Percentiles rank a stretch among this genome's conserved stretches.
phyloP scores from a whole-genome alignment of 495 filamentous ascomycete species.

The Talaromyces ruber region DNA sequence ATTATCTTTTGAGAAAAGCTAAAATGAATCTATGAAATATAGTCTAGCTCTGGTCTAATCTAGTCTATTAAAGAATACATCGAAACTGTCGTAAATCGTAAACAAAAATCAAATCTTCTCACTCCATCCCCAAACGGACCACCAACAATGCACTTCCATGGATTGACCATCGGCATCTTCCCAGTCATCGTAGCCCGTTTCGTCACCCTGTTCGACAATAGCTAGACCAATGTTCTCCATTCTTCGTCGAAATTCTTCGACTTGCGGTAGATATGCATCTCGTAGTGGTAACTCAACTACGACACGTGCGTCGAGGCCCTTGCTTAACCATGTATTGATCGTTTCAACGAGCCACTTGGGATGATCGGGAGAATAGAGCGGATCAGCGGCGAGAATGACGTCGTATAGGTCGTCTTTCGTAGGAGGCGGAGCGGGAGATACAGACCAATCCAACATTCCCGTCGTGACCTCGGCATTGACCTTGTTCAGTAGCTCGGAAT shows the following conservation, averaged over 20 bases:
- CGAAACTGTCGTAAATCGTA: not conserved
- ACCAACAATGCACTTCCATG: constrained; percentile 56
- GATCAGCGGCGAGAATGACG: constrained; percentile 62
- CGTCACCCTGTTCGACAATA: constrained; percentile 50
- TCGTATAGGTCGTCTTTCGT: constrained; percentile 39
- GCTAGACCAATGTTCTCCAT: constrained; percentile 46
- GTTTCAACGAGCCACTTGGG: constrained; percentile 51
- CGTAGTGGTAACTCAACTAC: constrained; percentile 60
- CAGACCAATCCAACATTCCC: constrained; percentile 61
- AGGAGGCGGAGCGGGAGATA: constrained; percentile 25
- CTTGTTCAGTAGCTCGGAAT: constrained; percentile 30
- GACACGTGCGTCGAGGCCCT: constrained; percentile 36
- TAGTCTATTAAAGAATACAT: not conserved
- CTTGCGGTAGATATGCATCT: constrained; percentile 45
- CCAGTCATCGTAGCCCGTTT: constrained; percentile 67
- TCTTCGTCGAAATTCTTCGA: constrained; percentile 42
- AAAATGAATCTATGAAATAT: not conserved
- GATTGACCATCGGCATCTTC: constrained; percentile 37
- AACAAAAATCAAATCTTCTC: constrained; percentile 17
- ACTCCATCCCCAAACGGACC: constrained; percentile 53
- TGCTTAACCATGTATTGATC: constrained; percentile 45
- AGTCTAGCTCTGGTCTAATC: constrained; percentile 2
- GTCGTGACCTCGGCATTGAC: constrained; percentile 30
- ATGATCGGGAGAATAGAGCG: constrained; percentile 61
- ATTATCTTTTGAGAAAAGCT: not conserved